Conservation (phyloP, 192 early-diverging fungal species). For the Globomyces pollinis-pini region DNA sequence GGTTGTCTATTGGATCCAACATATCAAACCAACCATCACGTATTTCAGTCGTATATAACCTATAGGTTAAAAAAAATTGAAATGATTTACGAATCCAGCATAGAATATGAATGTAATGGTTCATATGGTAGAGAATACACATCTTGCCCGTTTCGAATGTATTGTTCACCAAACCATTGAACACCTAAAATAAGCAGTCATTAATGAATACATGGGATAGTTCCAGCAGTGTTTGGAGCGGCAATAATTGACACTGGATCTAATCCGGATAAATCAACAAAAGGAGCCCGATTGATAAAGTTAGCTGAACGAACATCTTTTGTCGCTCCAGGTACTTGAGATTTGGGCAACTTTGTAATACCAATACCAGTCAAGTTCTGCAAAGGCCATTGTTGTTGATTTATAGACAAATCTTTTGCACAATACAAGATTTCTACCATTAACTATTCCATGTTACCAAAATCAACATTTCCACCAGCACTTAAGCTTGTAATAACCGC, state of each 20-base stretch:
- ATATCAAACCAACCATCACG: slow-evolving; percentile 24
- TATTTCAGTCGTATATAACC: slow-evolving; percentile 17
- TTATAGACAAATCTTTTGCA: slow-evolving; percentile 7
- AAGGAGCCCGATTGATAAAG: slow-evolving; percentile 11
- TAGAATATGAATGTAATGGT: slow-evolving; percentile 16
- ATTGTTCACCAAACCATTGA: slow-evolving; percentile 36
- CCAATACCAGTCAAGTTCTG: slow-evolving; percentile 20
- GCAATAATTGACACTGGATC: background rate
- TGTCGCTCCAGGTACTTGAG: background rate
- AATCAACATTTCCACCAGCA: slow-evolving; percentile 20
- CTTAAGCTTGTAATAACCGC: slow-evolving; percentile 28
- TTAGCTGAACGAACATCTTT: slow-evolving; percentile 1
- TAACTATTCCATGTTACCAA: background rate
- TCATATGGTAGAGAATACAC: slow-evolving; percentile 10
- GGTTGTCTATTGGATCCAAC: slow-evolving; percentile 7
- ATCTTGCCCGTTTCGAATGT: slow-evolving; percentile 9
- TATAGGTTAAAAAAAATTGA: background rate
- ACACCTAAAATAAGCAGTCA: slow-evolving; percentile 10
- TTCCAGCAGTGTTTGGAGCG: slow-evolving; percentile 5
- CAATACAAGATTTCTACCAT: slow-evolving; percentile 28
- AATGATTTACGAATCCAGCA: slow-evolving; percentile 20
- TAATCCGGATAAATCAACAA: background rate
- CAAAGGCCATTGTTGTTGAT: slow-evolving; percentile 24
- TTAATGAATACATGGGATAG: slow-evolving; percentile 9
- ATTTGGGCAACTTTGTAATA: background rate